These are phyloP conservation scores for Fusarium nematophilum DNA, from an alignment of 2,329 filamentous ascomycete species.

Conservation along the genomic window DNA sequence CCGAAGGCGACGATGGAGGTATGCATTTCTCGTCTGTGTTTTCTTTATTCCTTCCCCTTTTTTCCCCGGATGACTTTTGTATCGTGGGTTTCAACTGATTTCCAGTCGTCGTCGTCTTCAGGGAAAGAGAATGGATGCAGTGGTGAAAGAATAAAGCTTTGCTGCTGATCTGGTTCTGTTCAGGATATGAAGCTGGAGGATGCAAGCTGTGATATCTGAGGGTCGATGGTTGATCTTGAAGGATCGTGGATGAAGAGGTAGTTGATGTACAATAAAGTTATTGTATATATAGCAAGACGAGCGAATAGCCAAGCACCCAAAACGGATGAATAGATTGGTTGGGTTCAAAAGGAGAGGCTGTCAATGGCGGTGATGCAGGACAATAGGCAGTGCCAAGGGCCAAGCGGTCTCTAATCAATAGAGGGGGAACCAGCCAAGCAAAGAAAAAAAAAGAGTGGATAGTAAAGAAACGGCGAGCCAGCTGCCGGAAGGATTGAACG, in stretches of 20 bases:
- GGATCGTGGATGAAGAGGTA: background rate
- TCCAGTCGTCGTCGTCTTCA: slow-evolving; percentile 12
- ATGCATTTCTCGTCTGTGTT: slow-evolving; percentile 43
- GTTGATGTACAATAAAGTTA: slow-evolving; percentile 31
- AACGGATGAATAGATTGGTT: slow-evolving; percentile 13
- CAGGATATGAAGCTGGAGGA: background rate
- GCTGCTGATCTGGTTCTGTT: slow-evolving; percentile 4
- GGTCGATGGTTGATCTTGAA: background rate
- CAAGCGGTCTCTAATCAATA: slow-evolving; percentile 34
- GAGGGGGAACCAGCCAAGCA: slow-evolving; percentile 14
- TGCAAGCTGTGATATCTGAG: background rate
- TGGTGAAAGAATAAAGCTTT: background rate
- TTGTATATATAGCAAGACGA: slow-evolving; percentile 24
- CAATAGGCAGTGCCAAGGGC: slow-evolving; percentile 34
- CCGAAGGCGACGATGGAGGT: slow-evolving; percentile 41
- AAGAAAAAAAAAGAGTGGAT: slow-evolving; percentile 5
- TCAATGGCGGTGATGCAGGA: slow-evolving; percentile 10
- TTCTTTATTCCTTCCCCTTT: too few relatives aligned
- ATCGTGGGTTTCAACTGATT: slow-evolving; percentile 13
- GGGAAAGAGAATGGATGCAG: slow-evolving; percentile 9
- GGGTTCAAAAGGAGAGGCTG: slow-evolving; percentile 24
- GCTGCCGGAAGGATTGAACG: slow-evolving; percentile 51
- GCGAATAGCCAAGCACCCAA: slow-evolving; percentile 24
- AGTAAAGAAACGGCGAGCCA: slow-evolving; percentile 39
- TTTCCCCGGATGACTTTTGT: slow-evolving; percentile 5